Base-by-base conservation (phyloP, 176 grass and related monocot genomes). In the Secale cereale region DNA sequence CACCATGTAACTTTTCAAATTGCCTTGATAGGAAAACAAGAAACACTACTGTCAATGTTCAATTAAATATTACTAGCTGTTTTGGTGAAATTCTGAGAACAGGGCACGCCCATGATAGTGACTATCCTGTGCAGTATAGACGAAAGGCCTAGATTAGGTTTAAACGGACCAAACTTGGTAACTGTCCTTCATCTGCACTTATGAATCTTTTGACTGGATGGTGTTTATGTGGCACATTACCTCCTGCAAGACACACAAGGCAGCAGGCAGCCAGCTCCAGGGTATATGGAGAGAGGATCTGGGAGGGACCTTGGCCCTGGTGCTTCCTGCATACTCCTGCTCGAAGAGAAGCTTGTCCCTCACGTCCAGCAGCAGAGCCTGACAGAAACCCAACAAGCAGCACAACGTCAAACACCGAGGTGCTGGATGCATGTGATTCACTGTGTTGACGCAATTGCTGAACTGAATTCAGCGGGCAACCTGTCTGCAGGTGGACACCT, bases 281-380 rank as follows among this genome's bases (percentile, higher is more conserved):
- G 93, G 93, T 79, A 99, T 79, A 70, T 78, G 77, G 77, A 99
- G 91, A 81, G 86, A 82, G 64, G 88, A 94, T 82, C 86, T 96
- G 72, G 93, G 97, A 28, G 80, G 86, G 76, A 99, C 70, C 50
- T 96, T 99, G 43, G 94, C 93, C n/a, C 87, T 92, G 80, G 86
- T 88, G 78, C 79, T 96, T 76, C 97, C 93, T 77, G 91, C 88
- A 11, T 94, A 99, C 36, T 99, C 97, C 70, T 87, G 89, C 56
- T 99, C 97, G 22, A 99, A 99, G 31, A 99, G 90, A 86, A 99
- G 93, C 70, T 99, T 99, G 87, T 96, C 97, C 66, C 97, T 94
- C 36, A 99, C 81, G 85, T 99, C 97, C 65, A 92, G 89, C 76
- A 99, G 89, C 17, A 99, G 84, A 63, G 91, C 91, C 97, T 99